Percentiles rank a stretch among this genome's conserved stretches.
Conservation (phyloP, 2,329 filamentous ascomycete species). For the Incumbomyces lentus region DNA sequence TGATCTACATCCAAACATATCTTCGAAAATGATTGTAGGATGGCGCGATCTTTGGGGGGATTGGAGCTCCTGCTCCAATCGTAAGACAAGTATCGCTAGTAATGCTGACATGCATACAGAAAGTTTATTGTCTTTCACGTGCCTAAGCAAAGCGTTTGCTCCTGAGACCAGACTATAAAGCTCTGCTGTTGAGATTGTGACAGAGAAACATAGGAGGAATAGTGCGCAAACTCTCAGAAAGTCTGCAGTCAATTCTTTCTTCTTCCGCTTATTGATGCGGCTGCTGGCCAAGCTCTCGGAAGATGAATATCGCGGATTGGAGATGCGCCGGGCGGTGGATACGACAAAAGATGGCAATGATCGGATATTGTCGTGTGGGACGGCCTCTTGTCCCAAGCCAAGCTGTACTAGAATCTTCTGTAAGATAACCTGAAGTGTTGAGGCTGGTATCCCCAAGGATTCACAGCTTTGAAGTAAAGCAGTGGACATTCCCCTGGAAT, state of each 20-base stretch:
- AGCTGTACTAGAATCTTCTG: too few species aligned
- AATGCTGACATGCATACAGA: neutral
- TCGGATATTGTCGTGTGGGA: too few species aligned
- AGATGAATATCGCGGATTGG: neutral
- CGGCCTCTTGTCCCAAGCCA: too few species aligned
- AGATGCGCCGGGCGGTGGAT: neutral
- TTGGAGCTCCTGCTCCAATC: neutral
- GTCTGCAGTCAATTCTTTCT: neutral
- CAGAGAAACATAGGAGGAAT: neutral
- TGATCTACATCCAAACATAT: neutral
- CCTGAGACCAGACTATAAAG: neutral
- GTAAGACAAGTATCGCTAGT: neutral
- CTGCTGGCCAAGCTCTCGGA: neutral
- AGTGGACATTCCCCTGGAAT: too few species aligned
- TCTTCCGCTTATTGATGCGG: neutral
- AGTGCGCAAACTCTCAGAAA: neutral
- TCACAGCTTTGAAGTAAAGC: too few species aligned
- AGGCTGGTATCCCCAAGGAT: too few species aligned
- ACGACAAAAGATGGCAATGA: too few species aligned
- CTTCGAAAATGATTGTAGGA: neutral
- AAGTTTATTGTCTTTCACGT: neutral
- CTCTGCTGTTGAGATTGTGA: neutral
- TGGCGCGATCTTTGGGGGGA: neutral
- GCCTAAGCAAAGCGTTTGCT: neutral
- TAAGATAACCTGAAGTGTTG: too few species aligned